Base-by-base conservation (phyloP, 495 filamentous ascomycete species). In the Friedmanniomyces simplex region DNA sequence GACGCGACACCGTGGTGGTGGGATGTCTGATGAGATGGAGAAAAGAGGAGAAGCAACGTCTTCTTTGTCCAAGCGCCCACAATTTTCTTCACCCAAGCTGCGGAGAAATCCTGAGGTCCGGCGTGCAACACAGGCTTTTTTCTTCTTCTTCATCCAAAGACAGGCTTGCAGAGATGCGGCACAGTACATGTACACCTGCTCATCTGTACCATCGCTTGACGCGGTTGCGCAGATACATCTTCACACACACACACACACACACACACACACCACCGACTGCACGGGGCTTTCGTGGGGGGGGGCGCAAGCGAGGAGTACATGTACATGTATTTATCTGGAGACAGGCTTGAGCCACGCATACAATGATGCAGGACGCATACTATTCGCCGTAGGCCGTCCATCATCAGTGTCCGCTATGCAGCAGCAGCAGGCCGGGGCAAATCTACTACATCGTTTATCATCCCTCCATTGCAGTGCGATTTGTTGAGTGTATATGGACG, bases 401-500 rank as follows among this genome's bases (percentile, higher is more conserved):
- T n/a, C n/a, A n/a, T n/a, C n/a, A n/a, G n/a, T n/a, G n/a, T n/a
- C 28, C 10, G 28, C 28, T 32, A 32, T 32, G 28, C n/a, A n/a
- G n/a, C n/a, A n/a, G n/a, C n/a, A n/a, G n/a, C 28, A 32, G 28
- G 28, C 30, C 5, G 14, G 26, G n/a, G 34, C 49, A 34, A n/a
- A n/a, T n/a, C n/a, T n/a, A n/a, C n/a, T n/a, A n/a, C n/a, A n/a
- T n/a, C n/a, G n/a, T n/a, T n/a, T n/a, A n/a, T n/a, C n/a, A n/a
- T n/a, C n/a, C n/a, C n/a, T n/a, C n/a, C n/a, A n/a, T 21, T 6
- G 20, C 46, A 24, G 13, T 6, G 20, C 2, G 21, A 21, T 16
- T 18, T n/a, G n/a, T n/a, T 18, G 26, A 24, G 20, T 22, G 11
- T 50, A 18, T 54, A 59, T 59, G 57, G 57, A 59, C 18, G 21